A percentile compares a stretch with the other conserved stretches of the same genome.
Evolutionary conservation across 1,284 basidiomycete species (phyloP).

Genomic region (Filobasidium uniguttulatum): DNA sequence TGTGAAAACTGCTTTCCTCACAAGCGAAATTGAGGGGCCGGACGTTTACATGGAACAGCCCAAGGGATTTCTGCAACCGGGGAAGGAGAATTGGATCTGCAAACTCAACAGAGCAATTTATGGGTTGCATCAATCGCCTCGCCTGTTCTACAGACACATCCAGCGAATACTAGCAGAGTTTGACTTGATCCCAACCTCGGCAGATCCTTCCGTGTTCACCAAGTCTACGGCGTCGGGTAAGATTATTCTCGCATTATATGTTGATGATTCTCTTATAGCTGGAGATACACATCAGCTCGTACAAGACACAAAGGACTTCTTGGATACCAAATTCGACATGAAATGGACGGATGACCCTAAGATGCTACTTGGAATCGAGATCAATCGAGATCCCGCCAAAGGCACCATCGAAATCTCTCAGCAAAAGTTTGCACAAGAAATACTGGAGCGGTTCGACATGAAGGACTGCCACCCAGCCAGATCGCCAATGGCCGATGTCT

Average conservation of each 20-base stretch:
- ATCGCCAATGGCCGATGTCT: neutral
- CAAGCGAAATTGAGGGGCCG: conserved; percentile 36
- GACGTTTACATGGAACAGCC: conserved; percentile 32
- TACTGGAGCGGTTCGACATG: neutral
- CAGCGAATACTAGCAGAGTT: neutral
- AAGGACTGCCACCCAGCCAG: neutral
- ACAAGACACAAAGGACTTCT: neutral
- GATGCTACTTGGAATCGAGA: neutral
- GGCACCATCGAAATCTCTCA: neutral
- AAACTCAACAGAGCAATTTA: conserved; percentile 1
- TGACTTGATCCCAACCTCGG: neutral
- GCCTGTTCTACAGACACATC: conserved; percentile 15
- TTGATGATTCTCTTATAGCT: neutral
- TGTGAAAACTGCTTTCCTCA: conserved; percentile 19
- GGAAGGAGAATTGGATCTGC: neutral
- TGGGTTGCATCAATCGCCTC: conserved; percentile 3
- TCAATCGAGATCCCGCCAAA: neutral
- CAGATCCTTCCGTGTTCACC: neutral
- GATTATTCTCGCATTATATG: neutral
- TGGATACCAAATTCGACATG: neutral
- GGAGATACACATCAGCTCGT: neutral
- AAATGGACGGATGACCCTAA: neutral
- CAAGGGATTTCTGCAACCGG: conserved; percentile 13
- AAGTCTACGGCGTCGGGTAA: no score
- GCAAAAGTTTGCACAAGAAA: neutral